Evolutionary conservation across 2,329 filamentous ascomycete species (phyloP).

Genomic region (Rutstroemia sydowiana): DNA sequence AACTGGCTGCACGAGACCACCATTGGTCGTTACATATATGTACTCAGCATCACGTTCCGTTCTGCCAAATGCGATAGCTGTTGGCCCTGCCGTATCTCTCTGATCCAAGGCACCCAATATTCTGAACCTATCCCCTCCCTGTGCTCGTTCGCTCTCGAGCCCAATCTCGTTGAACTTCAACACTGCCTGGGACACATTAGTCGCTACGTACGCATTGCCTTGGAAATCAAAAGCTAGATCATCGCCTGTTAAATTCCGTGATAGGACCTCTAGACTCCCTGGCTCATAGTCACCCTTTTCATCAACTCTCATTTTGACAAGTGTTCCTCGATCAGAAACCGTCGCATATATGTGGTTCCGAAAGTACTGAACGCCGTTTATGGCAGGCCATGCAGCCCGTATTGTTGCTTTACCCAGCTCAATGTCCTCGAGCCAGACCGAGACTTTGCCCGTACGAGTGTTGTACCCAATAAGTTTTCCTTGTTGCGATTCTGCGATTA

Average conservation of each 20-base stretch:
- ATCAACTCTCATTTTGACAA: background rate
- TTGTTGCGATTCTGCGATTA: background rate
- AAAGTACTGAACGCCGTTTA: slow-evolving; percentile 3
- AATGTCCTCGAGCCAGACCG: background rate
- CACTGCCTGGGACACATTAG: background rate
- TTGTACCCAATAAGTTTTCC: background rate
- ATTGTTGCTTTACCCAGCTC: background rate
- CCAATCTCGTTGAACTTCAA: background rate
- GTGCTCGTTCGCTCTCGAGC: background rate
- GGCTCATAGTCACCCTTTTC: background rate
- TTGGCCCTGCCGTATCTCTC: background rate
- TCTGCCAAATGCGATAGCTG: background rate
- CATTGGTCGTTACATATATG: slow-evolving; percentile 6
- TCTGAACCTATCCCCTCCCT: background rate
- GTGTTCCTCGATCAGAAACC: background rate
- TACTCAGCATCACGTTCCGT: background rate
- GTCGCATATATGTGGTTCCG: background rate
- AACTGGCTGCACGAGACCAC: background rate
- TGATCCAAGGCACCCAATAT: background rate
- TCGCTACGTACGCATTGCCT: background rate
- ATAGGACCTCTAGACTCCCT: background rate
- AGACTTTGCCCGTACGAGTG: background rate
- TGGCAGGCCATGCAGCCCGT: background rate
- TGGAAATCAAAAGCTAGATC: background rate
- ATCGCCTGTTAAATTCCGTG: background rate